Percentiles rank a stretch among this genome's conserved stretches.
Conservation (phyloP, 2,329 filamentous ascomycete species). For the Ophiocordyceps sinensis region DNA sequence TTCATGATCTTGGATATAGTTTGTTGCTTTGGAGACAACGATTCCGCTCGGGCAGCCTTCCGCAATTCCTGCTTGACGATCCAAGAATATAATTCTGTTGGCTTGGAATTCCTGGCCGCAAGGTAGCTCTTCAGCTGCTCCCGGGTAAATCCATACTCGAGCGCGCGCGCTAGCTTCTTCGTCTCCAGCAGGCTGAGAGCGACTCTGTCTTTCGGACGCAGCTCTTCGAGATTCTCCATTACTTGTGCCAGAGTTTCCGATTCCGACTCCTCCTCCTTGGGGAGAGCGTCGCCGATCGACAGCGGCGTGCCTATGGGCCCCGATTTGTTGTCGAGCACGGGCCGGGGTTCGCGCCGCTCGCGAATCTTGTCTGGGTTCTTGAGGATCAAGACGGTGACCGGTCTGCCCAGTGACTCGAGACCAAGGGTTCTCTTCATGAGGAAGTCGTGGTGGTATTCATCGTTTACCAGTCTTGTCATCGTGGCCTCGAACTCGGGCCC, state of each 20-base stretch:
- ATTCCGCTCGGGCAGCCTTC: slow-evolving; percentile 17
- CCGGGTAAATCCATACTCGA: slow-evolving; percentile 31
- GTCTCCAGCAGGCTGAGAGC: slow-evolving; percentile 26
- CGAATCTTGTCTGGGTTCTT: slow-evolving; percentile 20
- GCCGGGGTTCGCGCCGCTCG: slow-evolving; percentile 4
- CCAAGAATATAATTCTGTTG: slow-evolving; percentile 30
- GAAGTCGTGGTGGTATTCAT: too few species aligned
- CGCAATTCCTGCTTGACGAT: slow-evolving; percentile 25
- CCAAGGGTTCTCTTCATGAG: too few species aligned
- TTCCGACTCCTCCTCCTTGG: slow-evolving; percentile 10
- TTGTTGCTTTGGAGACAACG: slow-evolving; percentile 21
- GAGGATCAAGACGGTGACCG: slow-evolving; percentile 32
- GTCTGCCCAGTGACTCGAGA: slow-evolving; percentile 15
- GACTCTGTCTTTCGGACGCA: slow-evolving; percentile 26
- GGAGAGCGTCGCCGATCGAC: slow-evolving; percentile 18
- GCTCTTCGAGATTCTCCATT: slow-evolving; percentile 30
- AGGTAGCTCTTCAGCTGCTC: slow-evolving; percentile 30
- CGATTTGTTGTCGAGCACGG: slow-evolving; percentile 8
- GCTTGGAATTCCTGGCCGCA: not conserved
- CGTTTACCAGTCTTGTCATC: not conserved
- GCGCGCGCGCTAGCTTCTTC: slow-evolving; percentile 19
- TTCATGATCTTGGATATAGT: slow-evolving; percentile 28
- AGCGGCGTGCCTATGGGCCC: slow-evolving; percentile 5
- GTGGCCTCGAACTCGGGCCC: not conserved
- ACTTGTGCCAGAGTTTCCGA: slow-evolving; percentile 16